phyloP scores from a whole-genome alignment of 192 early-diverging fungal species.

The Mortierella claussenii region DNA sequence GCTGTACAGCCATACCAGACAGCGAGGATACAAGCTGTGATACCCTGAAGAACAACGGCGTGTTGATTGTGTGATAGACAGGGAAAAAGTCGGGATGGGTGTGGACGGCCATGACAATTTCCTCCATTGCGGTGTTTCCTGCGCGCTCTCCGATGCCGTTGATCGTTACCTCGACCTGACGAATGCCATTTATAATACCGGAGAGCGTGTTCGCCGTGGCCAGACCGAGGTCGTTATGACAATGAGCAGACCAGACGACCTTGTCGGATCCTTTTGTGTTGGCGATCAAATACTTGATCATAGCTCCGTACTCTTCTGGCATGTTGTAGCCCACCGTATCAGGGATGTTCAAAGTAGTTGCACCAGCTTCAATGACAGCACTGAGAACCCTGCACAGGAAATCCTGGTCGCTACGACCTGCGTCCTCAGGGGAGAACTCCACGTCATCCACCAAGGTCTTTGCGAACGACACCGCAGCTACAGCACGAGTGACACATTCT shows the following conservation, averaged over 20 bases:
- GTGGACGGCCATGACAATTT: slow-evolving; percentile 95
- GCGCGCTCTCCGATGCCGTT: slow-evolving; percentile 99
- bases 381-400: slow-evolving; percentile 88
- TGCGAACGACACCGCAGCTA: slow-evolving; percentile 82
- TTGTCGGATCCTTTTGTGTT: slow-evolving; percentile 78
- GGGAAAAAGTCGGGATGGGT: slow-evolving; percentile 92
- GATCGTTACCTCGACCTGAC: slow-evolving; percentile 97
- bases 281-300: slow-evolving; percentile 84
- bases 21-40: slow-evolving; percentile 90
- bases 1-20: slow-evolving; percentile 95
- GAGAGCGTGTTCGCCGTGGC: slow-evolving; percentile 97
- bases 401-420: slow-evolving; percentile 87
- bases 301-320: slow-evolving; percentile 87
- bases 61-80: slow-evolving; percentile 93
- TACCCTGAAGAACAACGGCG: slow-evolving; percentile 83
- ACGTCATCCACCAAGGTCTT: slow-evolving; percentile 86
- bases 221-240: slow-evolving; percentile 97
- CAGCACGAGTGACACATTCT: slow-evolving; percentile 85
- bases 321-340: slow-evolving; percentile 98
- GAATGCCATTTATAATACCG: slow-evolving; percentile 89
- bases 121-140: slow-evolving; percentile 96
- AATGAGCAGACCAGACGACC: slow-evolving; percentile 94
- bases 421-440: slow-evolving; percentile 97
- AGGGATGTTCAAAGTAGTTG: slow-evolving; percentile 96
- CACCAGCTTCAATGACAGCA: slow-evolving; percentile 89